These are phyloP conservation scores for Phlegmacium glaucopus DNA, from an alignment of 768 basidiomycete genomes.

Conservation along the genomic window DNA sequence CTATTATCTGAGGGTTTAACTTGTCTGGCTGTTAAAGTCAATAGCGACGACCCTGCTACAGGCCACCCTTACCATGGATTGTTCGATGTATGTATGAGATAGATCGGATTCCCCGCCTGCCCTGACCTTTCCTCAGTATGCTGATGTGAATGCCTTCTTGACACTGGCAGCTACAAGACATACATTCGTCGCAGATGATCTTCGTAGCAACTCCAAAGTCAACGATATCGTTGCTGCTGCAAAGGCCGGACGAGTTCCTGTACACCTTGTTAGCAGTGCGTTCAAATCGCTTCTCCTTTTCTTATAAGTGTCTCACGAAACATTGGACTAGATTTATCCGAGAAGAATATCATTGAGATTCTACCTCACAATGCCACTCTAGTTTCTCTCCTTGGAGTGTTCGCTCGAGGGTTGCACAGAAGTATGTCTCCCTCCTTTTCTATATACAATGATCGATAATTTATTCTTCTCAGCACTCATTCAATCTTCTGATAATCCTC, in stretches of 20 bases:
- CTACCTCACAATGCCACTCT: slow-evolving; percentile 62
- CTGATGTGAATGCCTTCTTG: slow-evolving; percentile 86
- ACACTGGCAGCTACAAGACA: slow-evolving; percentile 80
- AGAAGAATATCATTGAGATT: slow-evolving; percentile 75
- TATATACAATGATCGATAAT: not conserved
- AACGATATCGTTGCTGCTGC: slow-evolving; percentile 74
- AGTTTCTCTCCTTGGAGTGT: slow-evolving; percentile 58
- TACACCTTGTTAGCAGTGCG: slow-evolving; percentile 76
- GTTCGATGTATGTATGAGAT: slow-evolving; percentile 59
- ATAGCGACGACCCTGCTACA: slow-evolving; percentile 19
- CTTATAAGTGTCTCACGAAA: not conserved
- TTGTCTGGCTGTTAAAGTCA: slow-evolving; percentile 61
- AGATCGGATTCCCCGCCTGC: slow-evolving; percentile 1
- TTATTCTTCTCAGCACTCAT: slow-evolving; percentile 46
- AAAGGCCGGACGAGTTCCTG: slow-evolving; percentile 68
- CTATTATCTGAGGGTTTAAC: slow-evolving; percentile 59
- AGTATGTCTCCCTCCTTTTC: slow-evolving; percentile 31
- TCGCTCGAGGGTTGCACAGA: slow-evolving; percentile 71
- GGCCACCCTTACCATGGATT: slow-evolving; percentile 46
- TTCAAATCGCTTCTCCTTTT: not conserved
- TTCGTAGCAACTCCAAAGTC: slow-evolving; percentile 55
- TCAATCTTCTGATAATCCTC: slow-evolving; percentile 38
- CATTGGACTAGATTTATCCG: slow-evolving; percentile 63
- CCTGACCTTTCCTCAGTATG: slow-evolving; percentile 47
- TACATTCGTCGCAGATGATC: slow-evolving; percentile 57